Base-by-base conservation (phyloP, 2,329 filamentous ascomycete species). In the Tolypocladium endophyticum region DNA sequence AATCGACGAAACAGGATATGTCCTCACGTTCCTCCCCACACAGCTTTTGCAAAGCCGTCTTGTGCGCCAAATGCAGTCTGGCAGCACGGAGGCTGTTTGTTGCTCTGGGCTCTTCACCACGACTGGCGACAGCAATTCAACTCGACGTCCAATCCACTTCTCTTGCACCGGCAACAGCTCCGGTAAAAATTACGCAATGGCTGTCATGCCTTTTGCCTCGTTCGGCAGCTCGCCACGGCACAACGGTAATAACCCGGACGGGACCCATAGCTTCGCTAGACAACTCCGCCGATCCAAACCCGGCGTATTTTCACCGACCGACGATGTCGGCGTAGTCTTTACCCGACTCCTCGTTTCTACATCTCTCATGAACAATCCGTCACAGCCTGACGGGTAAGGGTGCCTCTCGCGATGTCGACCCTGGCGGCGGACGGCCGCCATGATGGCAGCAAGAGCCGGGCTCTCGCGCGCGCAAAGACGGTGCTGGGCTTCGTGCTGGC, bases 401-500 rank as follows among this genome's bases (percentile, higher is more conserved):
- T 30, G 30, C 50, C 50, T 30, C 30, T 14, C 30, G 35, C 20
- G 14, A 54, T 54, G 50, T 23, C 50, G 30, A 16, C 50, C 30
- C 16, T 30, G 4, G 2, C 30, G 20, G 30, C 50, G 30, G 50
- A 35, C 50, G 50, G 4, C 30, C 9, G 4, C 50, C 9, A n/a
- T 6, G 28, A 35, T 5, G 50, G 30, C 50, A 36, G 30, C 25
- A 7, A 9, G 20, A 20, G 36, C 20, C 33, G 33, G 20, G 52
- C 30, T 30, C 20, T 39, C 18, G 43, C n/a, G 30, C 43, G 53
- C 38, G 41, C 52, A 18, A 59, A 59, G 58, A 39, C 62, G 43
- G 59, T 62, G 14, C 58, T 58, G 56, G 61, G 62, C 61, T 71
- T 82, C 59, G 56, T 83, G 55, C 70, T 76, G 56, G 79, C 81